A percentile compares a stretch with the other conserved stretches of the same genome.
Conservation (phyloP, 1,139 yeast genomes). For the Geotrichum candidum region DNA sequence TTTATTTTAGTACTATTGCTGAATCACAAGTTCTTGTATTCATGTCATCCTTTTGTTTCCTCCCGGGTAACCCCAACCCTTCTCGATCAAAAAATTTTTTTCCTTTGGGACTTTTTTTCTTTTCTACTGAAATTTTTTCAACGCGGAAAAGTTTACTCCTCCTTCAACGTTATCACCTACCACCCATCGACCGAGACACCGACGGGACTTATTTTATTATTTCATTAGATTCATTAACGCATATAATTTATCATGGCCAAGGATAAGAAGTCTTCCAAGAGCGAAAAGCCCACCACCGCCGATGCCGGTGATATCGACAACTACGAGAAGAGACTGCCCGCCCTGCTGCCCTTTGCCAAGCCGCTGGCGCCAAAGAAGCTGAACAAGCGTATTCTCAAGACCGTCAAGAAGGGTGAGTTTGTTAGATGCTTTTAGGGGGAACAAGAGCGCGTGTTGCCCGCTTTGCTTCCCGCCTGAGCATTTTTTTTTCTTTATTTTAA, state of each 20-base stretch:
- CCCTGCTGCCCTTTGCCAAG: slow-evolving; percentile 83
- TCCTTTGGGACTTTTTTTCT: not conserved
- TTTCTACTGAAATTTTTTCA: not conserved
- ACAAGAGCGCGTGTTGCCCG: too few species aligned
- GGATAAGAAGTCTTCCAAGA: slow-evolving; percentile 27
- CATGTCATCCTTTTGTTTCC: not conserved
- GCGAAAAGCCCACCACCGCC: slow-evolving; percentile 19
- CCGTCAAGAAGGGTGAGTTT: slow-evolving; percentile 63
- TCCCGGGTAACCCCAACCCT: not conserved
- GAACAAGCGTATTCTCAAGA: slow-evolving; percentile 90
- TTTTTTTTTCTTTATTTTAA: not conserved
- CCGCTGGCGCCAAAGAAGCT: slow-evolving; percentile 95
- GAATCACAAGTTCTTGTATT: not conserved
- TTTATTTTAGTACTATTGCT: not conserved
- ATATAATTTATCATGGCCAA: slow-evolving; percentile 28
- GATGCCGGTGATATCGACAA: slow-evolving; percentile 52
- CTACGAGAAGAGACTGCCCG: slow-evolving; percentile 87
- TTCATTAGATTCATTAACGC: not conserved
- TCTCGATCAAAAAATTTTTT: slow-evolving; percentile 9
- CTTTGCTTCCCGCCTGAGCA: not conserved
- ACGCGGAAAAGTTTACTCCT: not conserved
- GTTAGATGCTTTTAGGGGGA: not conserved
- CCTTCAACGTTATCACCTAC: not conserved
- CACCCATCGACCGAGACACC: not conserved
- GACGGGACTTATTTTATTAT: not conserved